Percentiles rank a stretch among this genome's conserved stretches.
Evolutionary conservation across 352 stramenopile genomes (phyloP).

Genomic region (Globisporangium spinosum): DNA sequence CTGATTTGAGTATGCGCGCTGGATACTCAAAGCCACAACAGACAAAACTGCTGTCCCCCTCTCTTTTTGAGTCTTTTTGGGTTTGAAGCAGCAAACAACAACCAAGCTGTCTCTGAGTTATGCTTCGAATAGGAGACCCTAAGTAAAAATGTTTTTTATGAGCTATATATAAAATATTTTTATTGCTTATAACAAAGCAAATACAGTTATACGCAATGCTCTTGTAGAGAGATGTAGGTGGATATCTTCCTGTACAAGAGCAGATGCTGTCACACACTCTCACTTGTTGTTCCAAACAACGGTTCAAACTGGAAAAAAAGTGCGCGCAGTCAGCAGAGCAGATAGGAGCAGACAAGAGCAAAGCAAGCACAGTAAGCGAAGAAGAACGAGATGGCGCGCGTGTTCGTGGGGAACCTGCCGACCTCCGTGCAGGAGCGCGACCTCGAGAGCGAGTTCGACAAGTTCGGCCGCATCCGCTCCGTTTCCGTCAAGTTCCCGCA

Average conservation of each 20-base stretch:
- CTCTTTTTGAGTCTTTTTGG: neutral
- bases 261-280: neutral
- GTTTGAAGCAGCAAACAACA: neutral
- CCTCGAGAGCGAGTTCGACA: conserved; percentile 50
- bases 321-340: neutral
- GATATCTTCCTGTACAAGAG: conserved; percentile 2
- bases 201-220: neutral
- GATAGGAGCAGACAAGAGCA: neutral
- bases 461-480: conserved; percentile 41
- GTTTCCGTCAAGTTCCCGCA: conserved; percentile 53
- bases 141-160: neutral
- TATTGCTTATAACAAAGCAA: neutral
- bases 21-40: neutral
- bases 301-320: conserved; percentile 1
- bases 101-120: neutral
- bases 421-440: conserved; percentile 50
- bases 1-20: neutral
- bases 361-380: neutral
- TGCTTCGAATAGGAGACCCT: neutral
- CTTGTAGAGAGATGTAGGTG: neutral
- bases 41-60: neutral
- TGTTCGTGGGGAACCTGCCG: conserved; percentile 67
- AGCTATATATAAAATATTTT: neutral
- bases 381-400: conserved; percentile 28
- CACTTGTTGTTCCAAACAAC: neutral